These are phyloP conservation scores for Catenaria anguillulae DNA, from an alignment of 371 early-diverging fungal species.

Conservation along the genomic window DNA sequence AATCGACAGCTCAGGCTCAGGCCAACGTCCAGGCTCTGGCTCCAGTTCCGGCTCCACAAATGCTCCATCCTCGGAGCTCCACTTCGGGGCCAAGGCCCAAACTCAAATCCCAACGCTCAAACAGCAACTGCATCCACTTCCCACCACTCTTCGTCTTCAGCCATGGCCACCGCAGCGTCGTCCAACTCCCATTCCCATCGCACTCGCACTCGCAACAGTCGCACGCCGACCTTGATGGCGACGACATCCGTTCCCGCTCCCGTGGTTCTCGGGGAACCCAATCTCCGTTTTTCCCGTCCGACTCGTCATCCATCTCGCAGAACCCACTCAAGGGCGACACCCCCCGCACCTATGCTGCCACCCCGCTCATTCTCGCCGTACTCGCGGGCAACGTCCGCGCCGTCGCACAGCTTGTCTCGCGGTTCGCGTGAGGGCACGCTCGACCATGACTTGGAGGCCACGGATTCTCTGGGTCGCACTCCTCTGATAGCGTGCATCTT, in stretches of 20 bases:
- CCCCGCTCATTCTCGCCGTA: not conserved
- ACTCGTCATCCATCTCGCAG: not conserved
- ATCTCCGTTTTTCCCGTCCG: not conserved
- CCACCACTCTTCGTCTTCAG: too few relatives aligned
- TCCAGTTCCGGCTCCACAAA: too few relatives aligned
- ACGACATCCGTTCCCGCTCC: not conserved
- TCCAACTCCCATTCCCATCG: too few relatives aligned
- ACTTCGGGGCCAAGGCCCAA: too few relatives aligned
- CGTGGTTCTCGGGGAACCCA: not conserved
- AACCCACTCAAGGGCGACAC: not conserved
- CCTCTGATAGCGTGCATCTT: slow-evolving; percentile 1
- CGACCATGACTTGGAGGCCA: not conserved
- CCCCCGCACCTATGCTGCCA: not conserved
- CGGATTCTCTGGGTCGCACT: not conserved
- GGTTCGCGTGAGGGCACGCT: not conserved
- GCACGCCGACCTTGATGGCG: not conserved
- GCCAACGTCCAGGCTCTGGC: too few relatives aligned
- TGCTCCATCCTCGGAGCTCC: too few relatives aligned
- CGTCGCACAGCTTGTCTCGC: not conserved
- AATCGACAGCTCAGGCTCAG: too few relatives aligned
- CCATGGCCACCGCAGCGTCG: too few relatives aligned
- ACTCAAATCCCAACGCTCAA: too few relatives aligned
- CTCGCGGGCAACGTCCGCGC: slow-evolving; percentile 4
- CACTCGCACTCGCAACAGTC: too few relatives aligned
- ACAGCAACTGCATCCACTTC: too few relatives aligned